These are phyloP conservation scores for Pleurotus giganteus DNA, from an alignment of 768 basidiomycete genomes.

Conservation along the genomic window DNA sequence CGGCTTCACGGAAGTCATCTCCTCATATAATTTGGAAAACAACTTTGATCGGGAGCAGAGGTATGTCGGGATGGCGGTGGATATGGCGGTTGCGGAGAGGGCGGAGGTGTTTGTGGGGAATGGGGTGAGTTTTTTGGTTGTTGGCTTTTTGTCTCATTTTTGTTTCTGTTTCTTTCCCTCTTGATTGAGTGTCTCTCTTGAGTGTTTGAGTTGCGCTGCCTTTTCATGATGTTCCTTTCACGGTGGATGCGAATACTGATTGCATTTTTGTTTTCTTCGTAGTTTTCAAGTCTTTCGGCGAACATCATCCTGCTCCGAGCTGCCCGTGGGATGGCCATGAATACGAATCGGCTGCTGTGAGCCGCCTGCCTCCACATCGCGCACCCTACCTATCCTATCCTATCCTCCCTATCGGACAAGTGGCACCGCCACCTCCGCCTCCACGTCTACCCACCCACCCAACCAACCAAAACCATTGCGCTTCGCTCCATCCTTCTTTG, in stretches of 20 bases:
- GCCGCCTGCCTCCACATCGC: too few species aligned
- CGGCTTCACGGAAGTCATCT: constrained; percentile 49
- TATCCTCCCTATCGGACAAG: too few species aligned
- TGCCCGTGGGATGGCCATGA: constrained; percentile 38
- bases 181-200: neutral
- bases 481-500: too few species aligned
- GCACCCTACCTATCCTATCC: too few species aligned
- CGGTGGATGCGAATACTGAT: neutral
- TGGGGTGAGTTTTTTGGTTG: constrained; percentile 40
- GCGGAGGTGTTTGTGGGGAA: constrained; percentile 64
- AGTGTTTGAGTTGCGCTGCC: neutral
- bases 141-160: constrained; percentile 7
- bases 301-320: constrained; percentile 47
- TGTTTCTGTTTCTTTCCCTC: neutral
- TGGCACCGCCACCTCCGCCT: too few species aligned
- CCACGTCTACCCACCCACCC: too few species aligned
- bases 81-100: constrained; percentile 58
- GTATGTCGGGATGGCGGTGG: constrained; percentile 50
- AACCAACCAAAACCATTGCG: too few species aligned
- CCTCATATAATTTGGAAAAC: constrained; percentile 34
- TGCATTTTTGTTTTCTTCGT: neutral
- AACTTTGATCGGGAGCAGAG: constrained; percentile 42
- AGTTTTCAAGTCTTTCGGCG: constrained; percentile 51
- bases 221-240: neutral
- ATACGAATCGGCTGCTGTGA: constrained; percentile 42